phyloP scores from a whole-genome alignment of 2,329 filamentous ascomycete genomes.

The Purpureocillium lavendulum region DNA sequence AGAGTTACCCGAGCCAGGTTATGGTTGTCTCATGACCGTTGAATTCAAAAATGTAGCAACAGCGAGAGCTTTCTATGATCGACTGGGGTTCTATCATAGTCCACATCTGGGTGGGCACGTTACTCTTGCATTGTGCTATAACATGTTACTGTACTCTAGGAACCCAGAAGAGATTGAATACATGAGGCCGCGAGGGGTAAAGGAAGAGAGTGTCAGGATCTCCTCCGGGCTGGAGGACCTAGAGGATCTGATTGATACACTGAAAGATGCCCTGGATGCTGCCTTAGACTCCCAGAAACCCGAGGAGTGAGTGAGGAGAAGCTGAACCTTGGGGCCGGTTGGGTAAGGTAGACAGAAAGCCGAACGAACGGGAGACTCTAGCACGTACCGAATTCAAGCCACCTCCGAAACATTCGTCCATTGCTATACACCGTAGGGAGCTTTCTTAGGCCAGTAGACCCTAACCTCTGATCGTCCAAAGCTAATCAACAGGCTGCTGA shows the following conservation, averaged over 20 bases:
- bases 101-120: conserved; percentile 46
- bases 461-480: no score
- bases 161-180: conserved; percentile 25
- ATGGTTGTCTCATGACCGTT: conserved; percentile 45
- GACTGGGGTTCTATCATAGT: conserved; percentile 37
- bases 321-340: no score
- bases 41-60: conserved; percentile 34
- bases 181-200: conserved; percentile 28
- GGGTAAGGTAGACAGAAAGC: no score
- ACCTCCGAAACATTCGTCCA: no score
- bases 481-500: no score
- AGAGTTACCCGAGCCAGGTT: conserved; percentile 40
- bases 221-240: conserved; percentile 37
- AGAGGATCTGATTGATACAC: conserved; percentile 30
- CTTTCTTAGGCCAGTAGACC: no score
- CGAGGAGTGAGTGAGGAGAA: no score
- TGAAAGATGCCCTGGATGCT: conserved; percentile 6
- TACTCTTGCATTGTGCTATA: conserved; percentile 41
- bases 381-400: no score
- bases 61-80: conserved; percentile 40
- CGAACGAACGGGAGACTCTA: no score
- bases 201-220: conserved; percentile 34
- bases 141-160: conserved; percentile 32
- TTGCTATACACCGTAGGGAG: no score
- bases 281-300: no score